Evolutionary conservation across 2,329 filamentous ascomycete genomes (phyloP).

Genomic region (Cercospora sp.): DNA sequence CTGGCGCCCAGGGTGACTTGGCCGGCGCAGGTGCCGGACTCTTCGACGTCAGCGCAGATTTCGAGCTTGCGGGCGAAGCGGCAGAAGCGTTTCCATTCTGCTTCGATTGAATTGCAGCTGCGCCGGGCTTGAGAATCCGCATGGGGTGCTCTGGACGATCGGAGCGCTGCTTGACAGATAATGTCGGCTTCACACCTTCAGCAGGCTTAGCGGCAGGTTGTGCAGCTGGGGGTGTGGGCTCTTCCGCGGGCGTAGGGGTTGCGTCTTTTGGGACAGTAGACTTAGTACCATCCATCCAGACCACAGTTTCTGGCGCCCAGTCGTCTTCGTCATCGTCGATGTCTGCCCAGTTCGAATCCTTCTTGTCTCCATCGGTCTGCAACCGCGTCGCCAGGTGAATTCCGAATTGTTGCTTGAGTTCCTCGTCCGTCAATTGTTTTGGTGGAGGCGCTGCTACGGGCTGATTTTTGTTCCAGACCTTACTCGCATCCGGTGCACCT

Average conservation of each 20-base stretch:
- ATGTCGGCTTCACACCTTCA: conserved; percentile 32
- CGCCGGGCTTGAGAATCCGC: conserved; percentile 53
- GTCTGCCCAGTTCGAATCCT: conserved; percentile 84
- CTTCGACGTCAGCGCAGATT: conserved; percentile 72
- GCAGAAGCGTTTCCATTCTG: conserved; percentile 54
- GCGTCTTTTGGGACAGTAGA: conserved; percentile 63
- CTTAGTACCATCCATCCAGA: conserved; percentile 87
- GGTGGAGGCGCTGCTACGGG: conserved; percentile 67
- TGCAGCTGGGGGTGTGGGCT: conserved; percentile 22
- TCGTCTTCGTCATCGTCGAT: conserved; percentile 88
- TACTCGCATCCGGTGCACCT: conserved; percentile 66
- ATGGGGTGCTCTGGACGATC: conserved; percentile 44
- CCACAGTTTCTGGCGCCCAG: conserved; percentile 80
- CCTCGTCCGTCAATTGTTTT: conserved; percentile 82
- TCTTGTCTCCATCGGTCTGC: conserved; percentile 70
- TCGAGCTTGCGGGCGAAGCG: conserved; percentile 51
- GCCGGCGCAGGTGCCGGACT: conserved; percentile 67
- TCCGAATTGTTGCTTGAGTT: conserved; percentile 78
- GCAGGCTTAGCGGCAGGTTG: conserved; percentile 30
- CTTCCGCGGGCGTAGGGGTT: conserved; percentile 22
- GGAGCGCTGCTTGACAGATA: conserved; percentile 39
- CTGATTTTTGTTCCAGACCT: conserved; percentile 87
- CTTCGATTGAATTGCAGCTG: conserved; percentile 41
- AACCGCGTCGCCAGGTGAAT: conserved; percentile 81
- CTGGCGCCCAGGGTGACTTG: conserved; percentile 87